Evolutionary conservation across 768 basidiomycete species (phyloP).

Genomic region (Pleurotus salmoneostramineus): DNA sequence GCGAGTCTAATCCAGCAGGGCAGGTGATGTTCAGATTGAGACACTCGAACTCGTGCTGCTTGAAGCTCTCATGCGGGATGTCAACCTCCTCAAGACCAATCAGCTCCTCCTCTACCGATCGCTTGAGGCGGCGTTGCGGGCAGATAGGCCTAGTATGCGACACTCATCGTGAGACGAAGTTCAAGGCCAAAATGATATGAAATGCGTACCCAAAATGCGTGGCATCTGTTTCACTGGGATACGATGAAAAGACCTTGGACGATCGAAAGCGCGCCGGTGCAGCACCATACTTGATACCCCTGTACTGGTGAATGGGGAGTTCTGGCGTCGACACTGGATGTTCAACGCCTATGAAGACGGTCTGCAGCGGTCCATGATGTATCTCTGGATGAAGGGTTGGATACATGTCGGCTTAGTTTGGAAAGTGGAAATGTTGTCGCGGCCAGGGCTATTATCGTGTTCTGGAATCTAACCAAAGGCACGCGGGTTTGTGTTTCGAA

Average conservation of each 20-base stretch:
- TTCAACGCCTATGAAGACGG: slow-evolving; percentile 63
- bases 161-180: slow-evolving; percentile 1
- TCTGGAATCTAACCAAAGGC: neutral
- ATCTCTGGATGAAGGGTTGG: slow-evolving; percentile 27
- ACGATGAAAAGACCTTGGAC: slow-evolving; percentile 56
- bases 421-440: neutral
- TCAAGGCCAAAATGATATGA: neutral
- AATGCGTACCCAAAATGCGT: slow-evolving; percentile 59
- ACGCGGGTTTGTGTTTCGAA: too few relatives aligned
- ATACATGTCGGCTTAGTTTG: slow-evolving; percentile 25
- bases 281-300: slow-evolving; percentile 74
- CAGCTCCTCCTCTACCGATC: slow-evolving; percentile 54
- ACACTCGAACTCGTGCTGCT: slow-evolving; percentile 76
- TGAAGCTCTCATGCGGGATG: slow-evolving; percentile 49
- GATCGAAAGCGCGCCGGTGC: slow-evolving; percentile 75
- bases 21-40: slow-evolving; percentile 79
- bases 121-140: slow-evolving; percentile 50
- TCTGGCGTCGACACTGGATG: slow-evolving; percentile 57
- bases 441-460: neutral
- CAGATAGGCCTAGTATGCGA: slow-evolving; percentile 59
- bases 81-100: slow-evolving; percentile 54
- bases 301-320: slow-evolving; percentile 62
- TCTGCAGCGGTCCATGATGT: slow-evolving; percentile 51
- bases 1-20: slow-evolving; percentile 50
- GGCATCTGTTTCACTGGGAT: slow-evolving; percentile 57